Conservation (phyloP, 2,329 filamentous ascomycete genomes). For the Epichloe sp. region DNA sequence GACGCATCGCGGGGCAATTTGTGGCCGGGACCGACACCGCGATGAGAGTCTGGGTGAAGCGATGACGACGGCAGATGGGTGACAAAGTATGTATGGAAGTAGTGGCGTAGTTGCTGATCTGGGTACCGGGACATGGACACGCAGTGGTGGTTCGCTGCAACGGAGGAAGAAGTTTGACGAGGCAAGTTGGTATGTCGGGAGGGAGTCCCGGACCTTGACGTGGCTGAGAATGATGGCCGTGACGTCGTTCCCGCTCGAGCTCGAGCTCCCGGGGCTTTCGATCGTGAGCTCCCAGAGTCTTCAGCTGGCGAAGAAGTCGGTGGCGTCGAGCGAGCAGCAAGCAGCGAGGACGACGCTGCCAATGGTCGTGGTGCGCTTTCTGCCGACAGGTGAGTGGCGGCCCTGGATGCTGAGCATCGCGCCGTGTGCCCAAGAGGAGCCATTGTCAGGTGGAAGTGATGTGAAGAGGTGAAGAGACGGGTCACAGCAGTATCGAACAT, state of each 20-base stretch:
- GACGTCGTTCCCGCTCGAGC: not conserved
- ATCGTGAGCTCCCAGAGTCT: not conserved
- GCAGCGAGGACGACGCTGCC: conserved; percentile 3
- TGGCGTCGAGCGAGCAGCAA: not conserved
- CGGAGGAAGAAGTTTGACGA: not conserved
- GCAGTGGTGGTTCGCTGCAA: conserved; percentile 1
- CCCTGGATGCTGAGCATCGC: conserved; percentile 11
- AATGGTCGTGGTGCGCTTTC: conserved; percentile 2
- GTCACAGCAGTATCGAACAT: conserved; percentile 3
- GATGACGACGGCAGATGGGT: conserved; percentile 91
- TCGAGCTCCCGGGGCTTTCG: not conserved
- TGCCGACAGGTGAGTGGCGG: conserved; percentile 7
- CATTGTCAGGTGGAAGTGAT: conserved; percentile 9
- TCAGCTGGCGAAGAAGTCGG: not conserved
- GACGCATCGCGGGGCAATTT: conserved; percentile 79
- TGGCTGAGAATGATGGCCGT: not conserved
- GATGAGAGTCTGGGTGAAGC: conserved; percentile 71
- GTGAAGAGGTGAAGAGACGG: conserved; percentile 3
- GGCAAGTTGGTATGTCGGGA: not conserved
- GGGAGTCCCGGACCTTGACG: not conserved
- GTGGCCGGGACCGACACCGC: conserved; percentile 54
- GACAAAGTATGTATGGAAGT: conserved; percentile 94
- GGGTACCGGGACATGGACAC: not conserved
- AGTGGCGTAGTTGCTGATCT: conserved; percentile 5
- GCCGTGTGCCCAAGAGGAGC: conserved; percentile 10